Evolutionary conservation across 2,329 filamentous ascomycete species (phyloP), one percentile per base, ranked within the genome.

Genomic region (Ramularia endophylla): DNA sequence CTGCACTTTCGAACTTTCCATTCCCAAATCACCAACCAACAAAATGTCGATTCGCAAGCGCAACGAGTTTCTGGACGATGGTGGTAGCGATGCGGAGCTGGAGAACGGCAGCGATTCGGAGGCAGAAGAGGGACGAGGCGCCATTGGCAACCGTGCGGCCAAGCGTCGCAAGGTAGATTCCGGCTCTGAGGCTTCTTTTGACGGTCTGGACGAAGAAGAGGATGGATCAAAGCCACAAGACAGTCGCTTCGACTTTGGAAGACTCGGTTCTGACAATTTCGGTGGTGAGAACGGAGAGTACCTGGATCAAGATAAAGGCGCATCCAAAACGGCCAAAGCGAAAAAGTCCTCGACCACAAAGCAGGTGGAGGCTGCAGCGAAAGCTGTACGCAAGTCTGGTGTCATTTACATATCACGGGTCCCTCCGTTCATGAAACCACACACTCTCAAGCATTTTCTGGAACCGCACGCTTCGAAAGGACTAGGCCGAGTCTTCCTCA

Each of bases 381-480:
- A 75, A 27, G 79, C 80, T 16, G 73, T 83, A 45, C 79, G 78
- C 53, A 83, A 81, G 60, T 87, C 85, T 0, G 87, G 87, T 48
- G 84, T 94, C 9, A 72, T 92, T 46, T 94, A 92, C 66, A 73
- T 94, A 47, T 90, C 85, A 4, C 80, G 87, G 44, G 78, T 92
- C 48, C 87, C 87, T 3, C 87, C 87, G 0, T 94, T 89, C 65
- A 92, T 94, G 85, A 89, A 88, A 57, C 85, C 86, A 5, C 70
- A 73, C 38, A 89, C 89, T 58, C 72, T 92, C 29, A 80, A 84
- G 51, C 80, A 81, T 13, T 78, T 88, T 11, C 77, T 92, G 40
- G 74, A 81, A 47, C 83, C 81, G 8, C 87, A 87, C 65, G 87
- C 87, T 46, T 71, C 72, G 28, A 58, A 57, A 40, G 62, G 60